These are phyloP conservation scores for Rostrohypoxylon terebratum DNA, from an alignment of 495 filamentous ascomycete genomes.

Conservation along the genomic window DNA sequence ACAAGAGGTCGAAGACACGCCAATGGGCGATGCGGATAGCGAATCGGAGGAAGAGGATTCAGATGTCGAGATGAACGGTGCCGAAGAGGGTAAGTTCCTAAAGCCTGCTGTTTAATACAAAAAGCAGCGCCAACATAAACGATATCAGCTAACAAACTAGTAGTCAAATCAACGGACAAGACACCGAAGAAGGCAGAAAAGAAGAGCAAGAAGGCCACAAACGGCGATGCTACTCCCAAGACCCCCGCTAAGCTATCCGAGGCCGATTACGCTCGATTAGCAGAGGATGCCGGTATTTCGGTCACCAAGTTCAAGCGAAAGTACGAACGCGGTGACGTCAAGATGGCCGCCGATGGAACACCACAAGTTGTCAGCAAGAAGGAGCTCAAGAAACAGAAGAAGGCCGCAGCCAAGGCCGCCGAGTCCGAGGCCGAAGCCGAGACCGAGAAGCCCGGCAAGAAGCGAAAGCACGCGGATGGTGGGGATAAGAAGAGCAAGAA, in stretches of 20 bases:
- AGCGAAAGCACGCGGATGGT: conserved; percentile 51
- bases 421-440: conserved; percentile 37
- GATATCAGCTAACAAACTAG: conserved; percentile 55
- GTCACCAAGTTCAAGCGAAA: conserved; percentile 79
- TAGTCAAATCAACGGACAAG: conserved; percentile 59
- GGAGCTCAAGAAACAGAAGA: conserved; percentile 78
- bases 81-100: conserved; percentile 45
- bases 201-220: conserved; percentile 53
- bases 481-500: conserved; percentile 62
- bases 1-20: conserved; percentile 66
- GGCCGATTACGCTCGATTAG: conserved; percentile 65
- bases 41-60: conserved; percentile 49
- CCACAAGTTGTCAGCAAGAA: conserved; percentile 77
- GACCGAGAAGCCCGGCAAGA: conserved; percentile 38
- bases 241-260: conserved; percentile 54
- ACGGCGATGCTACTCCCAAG: conserved; percentile 32
- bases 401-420: conserved; percentile 66
- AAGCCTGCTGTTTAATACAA: conserved; percentile 1
- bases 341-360: conserved; percentile 67
- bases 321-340: conserved; percentile 74
- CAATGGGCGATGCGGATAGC: conserved; percentile 50
- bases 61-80: conserved; percentile 46
- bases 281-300: conserved; percentile 71
- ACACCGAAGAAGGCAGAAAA: conserved; percentile 57
- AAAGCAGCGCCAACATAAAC: conserved; percentile 24